Evolutionary conservation across 2,329 filamentous ascomycete genomes (phyloP), one percentile per base, ranked within the genome.

Genomic region (Fusarium gaditjirri): DNA sequence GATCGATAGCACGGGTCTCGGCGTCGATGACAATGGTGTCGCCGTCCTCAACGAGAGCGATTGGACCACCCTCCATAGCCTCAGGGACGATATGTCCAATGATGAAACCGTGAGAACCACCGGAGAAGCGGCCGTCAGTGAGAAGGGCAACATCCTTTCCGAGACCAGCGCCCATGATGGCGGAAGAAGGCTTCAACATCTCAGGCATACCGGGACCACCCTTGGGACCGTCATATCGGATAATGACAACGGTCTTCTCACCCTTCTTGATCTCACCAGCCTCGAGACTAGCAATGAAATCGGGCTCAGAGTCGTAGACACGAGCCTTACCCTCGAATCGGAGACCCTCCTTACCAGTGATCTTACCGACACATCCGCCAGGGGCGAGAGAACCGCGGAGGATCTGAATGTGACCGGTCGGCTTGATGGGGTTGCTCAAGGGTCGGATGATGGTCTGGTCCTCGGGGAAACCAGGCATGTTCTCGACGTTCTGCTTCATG

Each of bases 191-290:
- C 86, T 97, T 97, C 70, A 98, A 86, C 87, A 97, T 95, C 84
- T 98, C 95, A 36, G 94, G 95, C 92, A 98, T 98, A 64, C 95
- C 95, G 2, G 95, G 95, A 0, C 95, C 95, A 73, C 95, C 95
- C 84, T 95, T 97, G 68, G 95, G 95, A 1, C 95, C 95, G 80
- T 97, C 95, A 81, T 97, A 97, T 56, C 95, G 93, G 77, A 98
- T 95, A 61, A 97, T 91, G 57, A 97, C 89, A 35, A 97, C 95
- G 2, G 95, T 91, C 83, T 97, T 96, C 82, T 97, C 93, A 72
- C 91, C 92, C 80, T 92, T 91, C 74, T 94, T 94, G 77, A 97
- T 94, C 75, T 91, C 86, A 60, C 94, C 93, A 47, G 87, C 85
- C 82, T 93, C 92, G 19, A 98, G 87, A 0, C 94, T 93, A 33